Conservation (phyloP, 441 rosid genomes). For the Gossypium schwendimanii region DNA sequence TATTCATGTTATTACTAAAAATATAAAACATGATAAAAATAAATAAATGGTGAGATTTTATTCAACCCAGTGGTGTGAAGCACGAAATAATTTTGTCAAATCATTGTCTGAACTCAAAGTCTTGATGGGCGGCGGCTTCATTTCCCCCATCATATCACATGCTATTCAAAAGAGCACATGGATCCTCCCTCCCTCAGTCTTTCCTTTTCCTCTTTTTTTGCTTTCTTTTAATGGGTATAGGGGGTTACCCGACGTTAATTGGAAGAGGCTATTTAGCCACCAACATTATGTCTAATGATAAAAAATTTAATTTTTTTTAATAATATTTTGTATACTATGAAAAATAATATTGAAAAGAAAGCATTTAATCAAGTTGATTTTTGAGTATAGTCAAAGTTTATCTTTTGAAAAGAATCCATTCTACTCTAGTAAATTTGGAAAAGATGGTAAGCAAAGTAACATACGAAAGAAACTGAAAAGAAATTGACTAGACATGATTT, state of each 20-base stretch:
- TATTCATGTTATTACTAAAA: too few relatives aligned
- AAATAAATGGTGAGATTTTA: background rate
- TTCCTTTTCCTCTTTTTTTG: background rate
- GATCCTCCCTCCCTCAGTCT: background rate
- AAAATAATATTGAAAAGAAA: too few relatives aligned
- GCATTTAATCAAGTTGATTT: too few relatives aligned
- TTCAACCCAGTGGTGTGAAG: background rate
- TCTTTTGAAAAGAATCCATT: too few relatives aligned
- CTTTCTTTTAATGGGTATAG: too few relatives aligned
- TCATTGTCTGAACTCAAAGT: background rate
- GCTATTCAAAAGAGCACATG: background rate
- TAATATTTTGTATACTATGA: too few relatives aligned
- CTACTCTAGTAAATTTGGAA: background rate
- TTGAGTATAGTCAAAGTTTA: too few relatives aligned
- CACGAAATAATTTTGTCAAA: background rate
- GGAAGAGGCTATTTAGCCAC: background rate
- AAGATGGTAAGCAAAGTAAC: background rate
- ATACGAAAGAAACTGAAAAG: background rate
- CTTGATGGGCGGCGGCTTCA: background rate
- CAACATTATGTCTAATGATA: too few relatives aligned
- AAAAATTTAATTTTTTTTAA: too few relatives aligned
- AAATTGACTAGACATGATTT: background rate
- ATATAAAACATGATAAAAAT: too few relatives aligned
- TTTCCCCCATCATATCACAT: constrained; percentile 1
- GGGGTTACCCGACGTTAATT: background rate